These are phyloP conservation scores for Yamadazyma ubonensis DNA, from an alignment of 805 yeast species.

Conservation along the genomic window DNA sequence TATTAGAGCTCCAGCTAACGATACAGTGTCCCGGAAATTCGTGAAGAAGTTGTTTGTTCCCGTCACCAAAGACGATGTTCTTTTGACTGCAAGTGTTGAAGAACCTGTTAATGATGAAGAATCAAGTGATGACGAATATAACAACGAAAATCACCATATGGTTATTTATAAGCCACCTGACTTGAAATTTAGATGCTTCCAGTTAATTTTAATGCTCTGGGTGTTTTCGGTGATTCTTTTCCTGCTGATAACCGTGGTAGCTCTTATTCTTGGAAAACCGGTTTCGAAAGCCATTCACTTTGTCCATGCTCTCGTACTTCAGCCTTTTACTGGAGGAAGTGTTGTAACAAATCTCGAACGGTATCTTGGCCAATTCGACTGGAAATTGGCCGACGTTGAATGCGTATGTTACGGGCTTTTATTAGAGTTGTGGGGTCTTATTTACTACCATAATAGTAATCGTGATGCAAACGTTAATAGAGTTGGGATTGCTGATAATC, in stretches of 20 bases:
- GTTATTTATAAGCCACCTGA: constrained; percentile 87
- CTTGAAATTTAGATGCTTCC: constrained; percentile 59
- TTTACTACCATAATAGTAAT: constrained; percentile 10
- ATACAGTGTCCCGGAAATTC: constrained; percentile 65
- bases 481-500: constrained; percentile 1
- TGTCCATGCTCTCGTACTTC: not conserved
- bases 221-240: constrained; percentile 37
- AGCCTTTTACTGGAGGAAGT: not conserved
- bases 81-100: constrained; percentile 29
- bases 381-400: constrained; percentile 15
- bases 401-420: constrained; percentile 13
- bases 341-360: not conserved
- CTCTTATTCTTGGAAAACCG: constrained; percentile 30
- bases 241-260: constrained; percentile 20
- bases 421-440: constrained; percentile 9
- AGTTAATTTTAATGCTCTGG: constrained; percentile 49
- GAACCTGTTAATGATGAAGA: constrained; percentile 1
- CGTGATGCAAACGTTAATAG: not conserved
- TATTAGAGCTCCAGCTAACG: constrained; percentile 85
- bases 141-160: constrained; percentile 49
- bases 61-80: constrained; percentile 75
- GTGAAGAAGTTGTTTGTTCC: constrained; percentile 71
- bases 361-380: constrained; percentile 6
- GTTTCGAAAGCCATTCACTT: constrained; percentile 15
- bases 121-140: constrained; percentile 33